A percentile compares a stretch with the other conserved stretches of the same genome.
These are phyloP conservation scores for Pholiota conissans DNA, from an alignment of 768 basidiomycete genomes.

Conservation along the genomic window DNA sequence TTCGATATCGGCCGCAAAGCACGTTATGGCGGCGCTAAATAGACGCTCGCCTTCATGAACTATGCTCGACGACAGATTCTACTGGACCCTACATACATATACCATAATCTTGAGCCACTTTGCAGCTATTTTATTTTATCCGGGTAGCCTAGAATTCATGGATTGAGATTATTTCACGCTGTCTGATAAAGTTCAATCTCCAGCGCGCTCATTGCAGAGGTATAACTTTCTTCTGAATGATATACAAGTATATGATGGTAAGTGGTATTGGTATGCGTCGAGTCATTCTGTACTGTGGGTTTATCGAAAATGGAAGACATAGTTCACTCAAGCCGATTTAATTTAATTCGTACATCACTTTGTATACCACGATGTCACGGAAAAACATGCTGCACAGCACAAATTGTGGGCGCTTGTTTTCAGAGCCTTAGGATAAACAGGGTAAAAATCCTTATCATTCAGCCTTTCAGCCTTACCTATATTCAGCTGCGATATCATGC, in stretches of 20 bases:
- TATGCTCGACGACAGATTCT: conserved; percentile 2
- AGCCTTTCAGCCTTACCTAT: too few relatives aligned
- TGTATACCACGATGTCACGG: too few relatives aligned
- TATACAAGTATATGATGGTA: too few relatives aligned
- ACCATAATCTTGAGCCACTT: conserved; percentile 23
- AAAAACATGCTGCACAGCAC: too few relatives aligned
- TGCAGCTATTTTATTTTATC: conserved; percentile 18
- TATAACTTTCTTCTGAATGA: too few relatives aligned
- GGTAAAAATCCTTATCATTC: too few relatives aligned
- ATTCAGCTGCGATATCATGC: too few relatives aligned
- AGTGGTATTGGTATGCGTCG: too few relatives aligned
- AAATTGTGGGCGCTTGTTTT: not conserved
- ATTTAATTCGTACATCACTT: not conserved
- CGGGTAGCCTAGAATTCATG: conserved; percentile 10
- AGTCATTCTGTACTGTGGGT: too few relatives aligned
- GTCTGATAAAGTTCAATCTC: not conserved
- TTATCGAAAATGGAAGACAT: too few relatives aligned
- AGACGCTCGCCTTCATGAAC: conserved; percentile 11
- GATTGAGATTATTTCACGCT: not conserved
- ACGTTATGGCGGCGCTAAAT: conserved; percentile 71
- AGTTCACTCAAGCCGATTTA: not conserved
- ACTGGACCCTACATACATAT: conserved; percentile 21
- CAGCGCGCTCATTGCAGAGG: too few relatives aligned
- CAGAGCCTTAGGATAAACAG: not conserved
- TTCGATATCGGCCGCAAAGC: conserved; percentile 95